These are phyloP conservation scores for Hansenula lynferdii DNA, from an alignment of 1,139 yeast species.

Conservation along the genomic window DNA sequence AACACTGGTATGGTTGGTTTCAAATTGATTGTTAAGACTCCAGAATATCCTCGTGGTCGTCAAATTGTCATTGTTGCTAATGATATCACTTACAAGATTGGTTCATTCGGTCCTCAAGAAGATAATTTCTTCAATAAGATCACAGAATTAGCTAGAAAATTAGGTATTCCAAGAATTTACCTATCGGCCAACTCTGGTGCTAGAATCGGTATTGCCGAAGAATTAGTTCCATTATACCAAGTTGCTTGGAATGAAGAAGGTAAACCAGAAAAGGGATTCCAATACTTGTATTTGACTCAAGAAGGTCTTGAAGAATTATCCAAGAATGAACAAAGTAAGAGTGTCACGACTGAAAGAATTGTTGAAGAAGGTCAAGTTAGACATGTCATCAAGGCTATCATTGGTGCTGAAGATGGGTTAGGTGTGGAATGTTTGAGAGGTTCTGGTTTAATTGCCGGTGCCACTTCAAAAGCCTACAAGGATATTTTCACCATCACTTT, in stretches of 20 bases:
- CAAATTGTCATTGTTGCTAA: constrained; percentile 89
- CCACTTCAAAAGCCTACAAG: constrained; percentile 94
- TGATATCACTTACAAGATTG: constrained; percentile 95
- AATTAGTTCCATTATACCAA: constrained; percentile 79
- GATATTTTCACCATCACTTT: constrained; percentile 94
- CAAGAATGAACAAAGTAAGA: constrained; percentile 51
- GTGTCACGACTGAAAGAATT: constrained; percentile 71
- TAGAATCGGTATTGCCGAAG: constrained; percentile 97
- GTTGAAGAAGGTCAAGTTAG: constrained; percentile 86
- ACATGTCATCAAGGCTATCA: constrained; percentile 72
- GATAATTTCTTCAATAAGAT: constrained; percentile 88
- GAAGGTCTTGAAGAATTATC: constrained; percentile 60
- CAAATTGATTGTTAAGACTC: constrained; percentile 85
- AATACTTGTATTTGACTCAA: constrained; percentile 74
- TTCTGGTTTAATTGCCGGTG: constrained; percentile 98
- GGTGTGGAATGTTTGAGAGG: constrained; percentile 99
- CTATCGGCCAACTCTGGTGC: constrained; percentile 99
- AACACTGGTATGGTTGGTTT: constrained; percentile 98
- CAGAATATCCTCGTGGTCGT: constrained; percentile 97
- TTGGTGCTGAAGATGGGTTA: constrained; percentile 93
- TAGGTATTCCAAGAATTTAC: constrained; percentile 93
- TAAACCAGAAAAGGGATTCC: constrained; percentile 81
- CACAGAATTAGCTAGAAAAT: constrained; percentile 83
- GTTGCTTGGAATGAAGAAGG: constrained; percentile 87
- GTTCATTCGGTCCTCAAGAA: constrained; percentile 98